A percentile compares a stretch with the other conserved stretches of the same genome.
These are phyloP conservation scores for Phaeosphaeriaceae sp. DNA, from an alignment of 2,329 filamentous ascomycete species.

Conservation along the genomic window DNA sequence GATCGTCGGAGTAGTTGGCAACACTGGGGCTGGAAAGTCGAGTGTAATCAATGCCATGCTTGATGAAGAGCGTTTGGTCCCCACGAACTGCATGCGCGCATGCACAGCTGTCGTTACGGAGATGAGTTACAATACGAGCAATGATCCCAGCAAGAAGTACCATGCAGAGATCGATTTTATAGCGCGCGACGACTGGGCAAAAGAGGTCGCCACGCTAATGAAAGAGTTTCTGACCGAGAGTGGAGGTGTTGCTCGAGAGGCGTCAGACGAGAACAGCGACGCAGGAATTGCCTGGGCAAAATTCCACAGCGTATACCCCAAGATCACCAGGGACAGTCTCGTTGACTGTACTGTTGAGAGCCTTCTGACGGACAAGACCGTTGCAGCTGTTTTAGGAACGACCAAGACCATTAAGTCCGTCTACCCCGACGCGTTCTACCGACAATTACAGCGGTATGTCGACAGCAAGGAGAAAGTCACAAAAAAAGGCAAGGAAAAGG, in stretches of 20 bases:
- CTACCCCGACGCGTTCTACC: conserved; percentile 53
- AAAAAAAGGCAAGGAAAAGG: conserved; percentile 41
- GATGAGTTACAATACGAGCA: conserved; percentile 63
- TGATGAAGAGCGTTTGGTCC: conserved; percentile 65
- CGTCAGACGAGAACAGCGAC: conserved; percentile 55
- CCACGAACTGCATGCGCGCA: conserved; percentile 67
- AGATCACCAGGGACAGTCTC: conserved; percentile 52
- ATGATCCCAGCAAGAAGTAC: conserved; percentile 53
- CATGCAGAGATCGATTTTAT: conserved; percentile 68
- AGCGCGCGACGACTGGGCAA: conserved; percentile 58
- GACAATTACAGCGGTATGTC: conserved; percentile 58
- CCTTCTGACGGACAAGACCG: conserved; percentile 53
- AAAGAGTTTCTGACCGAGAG: conserved; percentile 56
- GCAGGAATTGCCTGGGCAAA: conserved; percentile 60
- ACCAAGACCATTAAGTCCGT: conserved; percentile 51
- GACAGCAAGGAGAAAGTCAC: conserved; percentile 63
- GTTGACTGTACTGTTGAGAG: conserved; percentile 45
- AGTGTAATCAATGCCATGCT: conserved; percentile 70
- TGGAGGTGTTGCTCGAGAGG: conserved; percentile 50
- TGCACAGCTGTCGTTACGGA: conserved; percentile 70
- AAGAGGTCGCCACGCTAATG: conserved; percentile 60
- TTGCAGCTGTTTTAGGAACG: conserved; percentile 57
- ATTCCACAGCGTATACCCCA: conserved; percentile 59
- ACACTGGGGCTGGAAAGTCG: conserved; percentile 69
- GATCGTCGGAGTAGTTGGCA: conserved; percentile 67